A percentile compares a stretch with the other conserved stretches of the same genome.
Conservation (phyloP, 2,329 filamentous ascomycete genomes). For the Fusarium pseudoanthophilum region DNA sequence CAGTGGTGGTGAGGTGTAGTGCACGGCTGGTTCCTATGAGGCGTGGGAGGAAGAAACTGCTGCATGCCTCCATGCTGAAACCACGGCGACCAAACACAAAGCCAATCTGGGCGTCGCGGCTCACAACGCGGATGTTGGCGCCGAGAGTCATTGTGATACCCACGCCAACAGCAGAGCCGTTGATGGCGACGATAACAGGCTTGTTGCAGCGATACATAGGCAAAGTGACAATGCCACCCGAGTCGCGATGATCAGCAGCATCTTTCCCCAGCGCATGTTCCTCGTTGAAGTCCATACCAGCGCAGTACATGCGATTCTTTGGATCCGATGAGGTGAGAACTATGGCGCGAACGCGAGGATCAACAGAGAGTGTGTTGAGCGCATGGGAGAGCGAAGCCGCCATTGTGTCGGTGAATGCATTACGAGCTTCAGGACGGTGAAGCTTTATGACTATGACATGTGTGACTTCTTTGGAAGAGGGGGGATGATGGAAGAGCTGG, state of each 20-base stretch:
- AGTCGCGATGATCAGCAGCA: conserved; percentile 56
- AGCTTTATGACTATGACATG: conserved; percentile 70
- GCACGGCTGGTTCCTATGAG: conserved; percentile 73
- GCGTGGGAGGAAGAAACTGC: conserved; percentile 76
- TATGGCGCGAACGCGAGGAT: conserved; percentile 64
- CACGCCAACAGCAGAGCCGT: conserved; percentile 69
- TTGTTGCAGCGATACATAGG: conserved; percentile 68
- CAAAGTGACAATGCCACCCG: conserved; percentile 64
- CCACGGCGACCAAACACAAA: conserved; percentile 79
- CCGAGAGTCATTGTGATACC: conserved; percentile 72
- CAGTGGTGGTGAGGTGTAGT: conserved; percentile 74
- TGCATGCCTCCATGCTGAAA: conserved; percentile 77
- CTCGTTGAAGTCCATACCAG: conserved; percentile 65
- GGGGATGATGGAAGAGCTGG: conserved; percentile 60
- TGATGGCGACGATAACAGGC: conserved; percentile 68
- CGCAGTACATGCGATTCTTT: conserved; percentile 64
- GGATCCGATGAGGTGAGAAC: conserved; percentile 65
- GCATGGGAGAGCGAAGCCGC: conserved; percentile 67
- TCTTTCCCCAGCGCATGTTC: conserved; percentile 40
- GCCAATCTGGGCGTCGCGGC: conserved; percentile 71
- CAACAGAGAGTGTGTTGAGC: conserved; percentile 61
- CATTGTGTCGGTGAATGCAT: conserved; percentile 76
- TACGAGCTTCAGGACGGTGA: conserved; percentile 72
- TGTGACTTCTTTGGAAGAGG: conserved; percentile 64
- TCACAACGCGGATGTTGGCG: conserved; percentile 64